phyloP scores from a whole-genome alignment of 2,329 filamentous ascomycete genomes.

The Colletotrichum kahawae region DNA sequence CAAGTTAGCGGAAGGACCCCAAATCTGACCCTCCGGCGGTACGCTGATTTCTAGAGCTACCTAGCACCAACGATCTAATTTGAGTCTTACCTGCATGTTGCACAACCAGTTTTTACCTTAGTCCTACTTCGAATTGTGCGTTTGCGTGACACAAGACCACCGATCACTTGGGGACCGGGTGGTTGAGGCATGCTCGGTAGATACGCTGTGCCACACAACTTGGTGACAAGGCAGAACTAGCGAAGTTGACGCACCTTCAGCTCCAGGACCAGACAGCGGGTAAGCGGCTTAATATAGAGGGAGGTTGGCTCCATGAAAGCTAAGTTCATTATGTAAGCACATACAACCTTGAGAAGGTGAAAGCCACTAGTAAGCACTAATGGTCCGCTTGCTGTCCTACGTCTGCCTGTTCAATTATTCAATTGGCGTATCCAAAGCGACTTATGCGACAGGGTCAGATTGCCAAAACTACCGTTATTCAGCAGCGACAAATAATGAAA shows the following conservation, averaged over 20 bases:
- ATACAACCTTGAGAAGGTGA: background rate
- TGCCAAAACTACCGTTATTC: too few relatives aligned
- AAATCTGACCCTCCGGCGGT: background rate
- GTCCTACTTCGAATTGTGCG: constrained; percentile 30
- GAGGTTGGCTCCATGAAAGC: background rate
- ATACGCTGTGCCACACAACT: rapidly evolving
- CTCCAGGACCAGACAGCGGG: background rate
- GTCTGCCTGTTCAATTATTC: too few relatives aligned
- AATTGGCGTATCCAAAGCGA: too few relatives aligned
- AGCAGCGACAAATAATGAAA: too few relatives aligned
- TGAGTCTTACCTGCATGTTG: constrained; percentile 45
- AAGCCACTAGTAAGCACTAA: background rate
- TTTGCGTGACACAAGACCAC: constrained; percentile 27
- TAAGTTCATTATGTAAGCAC: background rate
- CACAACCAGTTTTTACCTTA: constrained; percentile 48
- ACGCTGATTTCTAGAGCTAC: background rate
- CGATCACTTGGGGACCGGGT: constrained; percentile 23
- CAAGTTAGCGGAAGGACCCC: constrained; percentile 16
- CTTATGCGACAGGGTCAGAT: too few relatives aligned
- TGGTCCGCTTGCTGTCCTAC: too few relatives aligned
- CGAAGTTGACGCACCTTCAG: rapidly evolving
- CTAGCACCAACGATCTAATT: constrained; percentile 18
- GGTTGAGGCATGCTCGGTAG: background rate
- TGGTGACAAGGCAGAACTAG: background rate
- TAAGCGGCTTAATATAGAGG: background rate